Evolutionary conservation across 345 rosid species (phyloP).

Genomic region (Leavenworthia alabamica): DNA sequence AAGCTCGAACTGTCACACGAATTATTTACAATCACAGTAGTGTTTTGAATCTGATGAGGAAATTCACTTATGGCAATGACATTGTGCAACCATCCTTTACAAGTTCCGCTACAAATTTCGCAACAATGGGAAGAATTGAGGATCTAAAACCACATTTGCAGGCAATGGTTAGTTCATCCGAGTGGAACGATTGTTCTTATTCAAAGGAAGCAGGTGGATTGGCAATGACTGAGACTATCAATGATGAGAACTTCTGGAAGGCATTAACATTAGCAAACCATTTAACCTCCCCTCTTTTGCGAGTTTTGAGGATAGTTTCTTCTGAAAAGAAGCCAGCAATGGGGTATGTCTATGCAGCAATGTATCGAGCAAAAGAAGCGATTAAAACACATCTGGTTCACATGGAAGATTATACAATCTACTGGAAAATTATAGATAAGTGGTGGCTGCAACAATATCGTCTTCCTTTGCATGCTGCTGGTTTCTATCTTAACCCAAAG

Average conservation of each 20-base stretch:
- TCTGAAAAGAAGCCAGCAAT: constrained; percentile 73
- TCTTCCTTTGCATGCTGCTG: constrained; percentile 81
- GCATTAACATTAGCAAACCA: constrained; percentile 43
- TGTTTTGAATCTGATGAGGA: constrained; percentile 71
- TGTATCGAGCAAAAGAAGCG: constrained; percentile 72
- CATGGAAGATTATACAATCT: constrained; percentile 54
- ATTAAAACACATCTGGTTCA: constrained; percentile 66
- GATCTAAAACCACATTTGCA: constrained; percentile 59
- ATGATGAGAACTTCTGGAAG: constrained; percentile 74
- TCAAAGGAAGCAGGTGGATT: constrained; percentile 72
- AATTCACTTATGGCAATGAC: constrained; percentile 63
- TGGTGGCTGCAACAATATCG: constrained; percentile 70
- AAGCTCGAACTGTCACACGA: constrained; percentile 74
- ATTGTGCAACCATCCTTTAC: constrained; percentile 57
- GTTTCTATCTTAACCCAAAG: constrained; percentile 87
- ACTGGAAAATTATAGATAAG: constrained; percentile 76
- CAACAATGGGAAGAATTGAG: constrained; percentile 50
- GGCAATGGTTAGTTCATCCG: constrained; percentile 76
- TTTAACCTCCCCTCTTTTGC: constrained; percentile 61
- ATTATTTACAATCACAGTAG: constrained; percentile 64
- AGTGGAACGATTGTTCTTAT: constrained; percentile 67
- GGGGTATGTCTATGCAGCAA: constrained; percentile 79
- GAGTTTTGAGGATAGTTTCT: constrained; percentile 46
- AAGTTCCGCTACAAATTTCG: constrained; percentile 62
- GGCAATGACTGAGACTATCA: constrained; percentile 54